These are phyloP conservation scores for Cylindrodendrum hubeiense DNA, from an alignment of 2,329 filamentous ascomycete species.

Conservation along the genomic window DNA sequence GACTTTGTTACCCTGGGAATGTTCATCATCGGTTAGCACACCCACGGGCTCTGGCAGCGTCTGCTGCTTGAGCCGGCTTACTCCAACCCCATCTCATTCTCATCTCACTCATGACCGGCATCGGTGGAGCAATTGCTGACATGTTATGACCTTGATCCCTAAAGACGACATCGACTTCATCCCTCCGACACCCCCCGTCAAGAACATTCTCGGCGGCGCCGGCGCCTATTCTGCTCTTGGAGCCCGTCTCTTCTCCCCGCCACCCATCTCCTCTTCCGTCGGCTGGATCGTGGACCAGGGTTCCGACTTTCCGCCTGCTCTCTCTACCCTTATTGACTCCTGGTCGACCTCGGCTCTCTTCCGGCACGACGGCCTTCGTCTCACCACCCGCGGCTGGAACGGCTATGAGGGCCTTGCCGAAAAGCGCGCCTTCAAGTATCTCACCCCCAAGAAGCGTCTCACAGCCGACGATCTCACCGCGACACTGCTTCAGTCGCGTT, in stretches of 20 bases:
- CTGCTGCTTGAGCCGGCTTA: not conserved
- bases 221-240: slow-evolving; percentile 90
- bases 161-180: slow-evolving; percentile 92
- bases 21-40: slow-evolving; percentile 76
- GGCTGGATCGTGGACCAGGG: slow-evolving; percentile 95
- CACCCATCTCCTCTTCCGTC: slow-evolving; percentile 73
- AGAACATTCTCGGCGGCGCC: slow-evolving; percentile 87
- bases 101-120: not conserved
- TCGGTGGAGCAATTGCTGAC: slow-evolving; percentile 25
- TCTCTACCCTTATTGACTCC: slow-evolving; percentile 73
- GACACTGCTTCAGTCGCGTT: slow-evolving; percentile 75
- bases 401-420: slow-evolving; percentile 81
- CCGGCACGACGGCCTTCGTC: slow-evolving; percentile 72
- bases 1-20: slow-evolving; percentile 80
- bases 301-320: slow-evolving; percentile 81
- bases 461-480: slow-evolving; percentile 78
- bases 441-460: slow-evolving; percentile 86
- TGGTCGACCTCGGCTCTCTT: slow-evolving; percentile 84
- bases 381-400: slow-evolving; percentile 94
- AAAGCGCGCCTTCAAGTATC: slow-evolving; percentile 84
- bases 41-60: not conserved
- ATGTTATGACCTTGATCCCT: not conserved
- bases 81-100: not conserved
- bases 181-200: slow-evolving; percentile 75
- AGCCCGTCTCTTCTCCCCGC: slow-evolving; percentile 86